Evolutionary conservation across 495 filamentous ascomycete species (phyloP), one percentile per base, ranked within the genome.

Genomic region (Penicillium dipodomyicola): DNA sequence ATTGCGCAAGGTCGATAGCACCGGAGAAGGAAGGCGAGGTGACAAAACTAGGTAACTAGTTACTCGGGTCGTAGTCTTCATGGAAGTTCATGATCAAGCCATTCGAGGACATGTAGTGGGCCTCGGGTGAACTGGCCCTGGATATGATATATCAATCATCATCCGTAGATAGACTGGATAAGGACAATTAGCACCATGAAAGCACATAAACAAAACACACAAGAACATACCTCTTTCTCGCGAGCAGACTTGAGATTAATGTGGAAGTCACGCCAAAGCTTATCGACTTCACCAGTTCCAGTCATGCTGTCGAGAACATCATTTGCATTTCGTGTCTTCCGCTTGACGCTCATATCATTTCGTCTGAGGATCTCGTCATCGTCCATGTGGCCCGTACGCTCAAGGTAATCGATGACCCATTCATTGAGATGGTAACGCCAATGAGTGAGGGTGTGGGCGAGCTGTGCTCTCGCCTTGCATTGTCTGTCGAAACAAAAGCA

Each of bases 391-490:
- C 87, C 86, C 47, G 81, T 72, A 12, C 63, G 62, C 5, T 72
- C 64, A 5, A 94, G 80, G 50, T 81, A 82, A 15, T 82, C 75
- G 14, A 87, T 75, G 4, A 91, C 85, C 79, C 78, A 87, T 57
- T 87, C 77, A 57, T 89, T 87, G 41, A 93, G 83, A 30, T 84
- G 81, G 62, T 81, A 81, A 41, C 87, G 86, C 90, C 90, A 94
- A 69, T 94, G 90, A 1, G 79, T 77, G 2, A 93, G 75, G 0
- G 76, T 79, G 61, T 93, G 90, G 0, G 87, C 87, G 15, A 83
- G 84, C 52, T 79, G 72, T 7, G 90, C 87, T 64, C 90, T 91
- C 45, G 63, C 69, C 57, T 79, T 83, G 77, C 90, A 94, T 57
- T 79, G 78, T 58, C 80, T 80, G 44, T 19, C 44, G 19, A 49